Percentiles rank a stretch among this genome's conserved stretches.
Evolutionary conservation across 208 protist genomes (phyloP).

Genomic region (Porcisia hertigi): DNA sequence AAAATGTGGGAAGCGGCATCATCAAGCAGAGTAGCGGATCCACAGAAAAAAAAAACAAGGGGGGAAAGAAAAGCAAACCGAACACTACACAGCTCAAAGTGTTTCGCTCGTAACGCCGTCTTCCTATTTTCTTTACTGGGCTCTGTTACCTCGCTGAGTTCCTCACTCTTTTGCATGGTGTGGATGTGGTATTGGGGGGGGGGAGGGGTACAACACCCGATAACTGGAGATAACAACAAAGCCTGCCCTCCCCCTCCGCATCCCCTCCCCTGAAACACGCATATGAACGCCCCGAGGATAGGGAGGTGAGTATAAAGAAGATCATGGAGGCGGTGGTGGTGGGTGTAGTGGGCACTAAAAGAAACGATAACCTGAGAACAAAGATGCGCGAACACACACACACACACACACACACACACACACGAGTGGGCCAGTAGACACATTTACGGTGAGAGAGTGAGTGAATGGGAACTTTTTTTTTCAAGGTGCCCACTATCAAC

Average conservation of each 20-base stretch:
- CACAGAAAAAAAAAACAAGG: not conserved
- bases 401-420: not conserved
- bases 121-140: not conserved
- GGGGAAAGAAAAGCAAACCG: slow-evolving; percentile 1
- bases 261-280: too few relatives aligned
- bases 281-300: too few relatives aligned
- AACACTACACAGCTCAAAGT: not conserved
- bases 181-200: not conserved
- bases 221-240: not conserved
- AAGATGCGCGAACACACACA: not conserved
- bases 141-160: not conserved
- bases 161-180: not conserved
- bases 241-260: too few relatives aligned
- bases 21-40: not conserved
- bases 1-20: not conserved
- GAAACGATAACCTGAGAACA: not conserved
- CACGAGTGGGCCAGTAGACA: not conserved
- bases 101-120: not conserved
- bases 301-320: too few relatives aligned
- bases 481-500: not conserved
- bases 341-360: not conserved
- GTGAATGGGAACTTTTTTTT: too few relatives aligned
- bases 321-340: not conserved
- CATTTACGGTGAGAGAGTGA: not conserved
- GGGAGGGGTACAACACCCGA: not conserved